Evolutionary conservation across 352 stramenopile genomes (phyloP), one percentile per base, ranked within the genome.

Genomic region (Stephanocyclus meneghinianus): DNA sequence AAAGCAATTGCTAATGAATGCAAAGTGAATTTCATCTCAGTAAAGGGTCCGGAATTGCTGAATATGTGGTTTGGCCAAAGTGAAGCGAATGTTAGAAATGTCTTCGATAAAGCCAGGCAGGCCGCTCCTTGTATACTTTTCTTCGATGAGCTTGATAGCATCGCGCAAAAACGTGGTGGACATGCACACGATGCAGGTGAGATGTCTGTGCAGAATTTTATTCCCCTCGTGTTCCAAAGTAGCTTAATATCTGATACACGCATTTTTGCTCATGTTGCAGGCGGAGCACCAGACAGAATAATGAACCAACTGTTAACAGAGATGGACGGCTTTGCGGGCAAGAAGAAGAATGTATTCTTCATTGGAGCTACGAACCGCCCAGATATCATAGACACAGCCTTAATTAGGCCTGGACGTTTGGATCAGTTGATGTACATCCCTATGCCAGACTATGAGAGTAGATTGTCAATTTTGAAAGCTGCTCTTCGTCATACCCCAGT

Each of bases 141-240:
- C 91, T 99, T 99, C 76, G 98, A 99, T 92, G 98, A 99, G 86
- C 92, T 99, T 71, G 98, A 99, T 86, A 99, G 97, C 50, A 99
- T 99, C 74, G 97, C 97, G 8, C 90, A 97, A 83, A 95, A 97
- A 66, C 94, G 97, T 87, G 97, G 97, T 47, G 95, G 90, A 71
- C 63, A 53, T 32, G 11, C 44, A 16, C 48, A 71, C 47, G 63
- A 71, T 61, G 97, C 91, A 64, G 45, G 45, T 53, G 10, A 16
- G 45, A 21, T 53, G 5, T 6, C 11, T 6, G 13, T 16, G 11
- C n/a, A 53, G 2, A 21, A 6, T 53, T 53, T 16, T 53, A 21
- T 21, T 2, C n/a, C 2, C n/a, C 2, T 16, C n/a, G 45, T 53
- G 11, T 16, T 53, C 13, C n/a, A 6, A 10, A 21, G 13, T 21